Percentiles rank a stretch among this genome's conserved stretches.
Evolutionary conservation across 176 grass and related monocot genomes (phyloP).

Genomic region (Triticum aestivum): IWGSC_CS_RefSeq_v2.1 NC_057808.1:341384661-341385160

Average conservation of each 20-base stretch:
- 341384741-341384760: slow-evolving; percentile 16
- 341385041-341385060: slow-evolving; percentile 15
- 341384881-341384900: slow-evolving; percentile 58
- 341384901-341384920: slow-evolving; percentile 20
- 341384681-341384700: slow-evolving; percentile 2
- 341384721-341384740: slow-evolving; percentile 6
- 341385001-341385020: slow-evolving; percentile 28
- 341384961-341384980: neutral
- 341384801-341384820: neutral
- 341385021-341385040: slow-evolving; percentile 28
- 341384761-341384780: neutral
- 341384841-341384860: slow-evolving; percentile 61
- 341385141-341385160: slow-evolving; percentile 39
- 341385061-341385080: slow-evolving; percentile 24
- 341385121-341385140: slow-evolving; percentile 38
- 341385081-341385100: slow-evolving; percentile 49
- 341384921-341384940: slow-evolving; percentile 46
- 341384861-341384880: slow-evolving; percentile 57
- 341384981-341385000: neutral
- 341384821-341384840: slow-evolving; percentile 27
- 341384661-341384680: neutral
- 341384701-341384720: slow-evolving; percentile 12
- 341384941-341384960: slow-evolving; percentile 27
- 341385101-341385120: slow-evolving; percentile 25
- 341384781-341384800: neutral